phyloP scores from a whole-genome alignment of 495 filamentous ascomycete genomes.

The Aspergillus ellipticus region DNA sequence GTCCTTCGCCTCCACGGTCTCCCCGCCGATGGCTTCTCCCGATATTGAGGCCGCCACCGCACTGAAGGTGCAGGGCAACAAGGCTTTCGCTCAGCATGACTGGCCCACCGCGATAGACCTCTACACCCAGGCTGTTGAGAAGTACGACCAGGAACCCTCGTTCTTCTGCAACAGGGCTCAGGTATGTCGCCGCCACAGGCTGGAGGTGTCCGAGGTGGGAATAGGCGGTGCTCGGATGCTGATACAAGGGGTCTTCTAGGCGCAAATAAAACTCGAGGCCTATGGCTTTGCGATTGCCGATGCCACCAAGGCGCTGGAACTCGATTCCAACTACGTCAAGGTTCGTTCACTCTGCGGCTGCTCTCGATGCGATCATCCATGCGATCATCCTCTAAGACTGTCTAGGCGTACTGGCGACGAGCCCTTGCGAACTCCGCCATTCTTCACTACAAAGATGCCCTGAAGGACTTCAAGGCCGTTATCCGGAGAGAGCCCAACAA shows the following conservation, averaged over 20 bases:
- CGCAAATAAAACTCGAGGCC: conserved; percentile 91
- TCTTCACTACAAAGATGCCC: conserved; percentile 76
- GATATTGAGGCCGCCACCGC: conserved; percentile 67
- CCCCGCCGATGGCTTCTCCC: conserved; percentile 39
- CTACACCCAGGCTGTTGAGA: conserved; percentile 86
- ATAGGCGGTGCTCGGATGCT: conserved; percentile 8
- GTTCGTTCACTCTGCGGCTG: conserved; percentile 39
- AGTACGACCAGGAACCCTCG: conserved; percentile 77
- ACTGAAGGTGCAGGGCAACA: conserved; percentile 91
- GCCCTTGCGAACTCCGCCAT: conserved; percentile 89
- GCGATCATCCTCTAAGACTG: not conserved
- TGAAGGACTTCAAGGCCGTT: conserved; percentile 89
- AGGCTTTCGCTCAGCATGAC: conserved; percentile 82
- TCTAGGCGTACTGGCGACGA: conserved; percentile 89
- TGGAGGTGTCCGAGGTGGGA: not conserved
- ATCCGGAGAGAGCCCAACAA: conserved; percentile 82
- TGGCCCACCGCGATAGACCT: conserved; percentile 81
- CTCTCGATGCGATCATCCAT: not conserved
- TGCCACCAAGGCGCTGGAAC: conserved; percentile 88
- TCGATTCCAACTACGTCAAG: conserved; percentile 85
- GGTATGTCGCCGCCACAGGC: conserved; percentile 46
- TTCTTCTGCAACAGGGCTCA: conserved; percentile 95
- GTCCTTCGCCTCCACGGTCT: not conserved
- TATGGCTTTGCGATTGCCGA: conserved; percentile 91
- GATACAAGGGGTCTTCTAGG: conserved; percentile 46